Conservation (phyloP, 768 basidiomycete species). For the Plicaturopsis crispa region DNA sequence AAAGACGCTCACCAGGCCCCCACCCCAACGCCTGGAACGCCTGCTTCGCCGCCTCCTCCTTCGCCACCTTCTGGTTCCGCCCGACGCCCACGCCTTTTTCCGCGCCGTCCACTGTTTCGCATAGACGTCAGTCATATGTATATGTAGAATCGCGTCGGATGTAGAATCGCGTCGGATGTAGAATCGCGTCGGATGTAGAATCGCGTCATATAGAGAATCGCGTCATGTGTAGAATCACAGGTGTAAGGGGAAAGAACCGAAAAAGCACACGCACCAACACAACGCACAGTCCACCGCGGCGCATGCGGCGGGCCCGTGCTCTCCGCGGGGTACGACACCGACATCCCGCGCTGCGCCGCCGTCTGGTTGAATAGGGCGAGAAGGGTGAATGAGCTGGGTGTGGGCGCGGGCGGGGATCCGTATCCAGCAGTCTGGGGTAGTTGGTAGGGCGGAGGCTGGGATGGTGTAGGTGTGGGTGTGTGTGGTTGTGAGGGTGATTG, state of each 20-base stretch:
- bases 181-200: too few species aligned
- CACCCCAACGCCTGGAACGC: slow-evolving; percentile 50
- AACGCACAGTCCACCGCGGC: slow-evolving; percentile 57
- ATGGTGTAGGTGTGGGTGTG: background rate
- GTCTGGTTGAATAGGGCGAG: slow-evolving; percentile 71
- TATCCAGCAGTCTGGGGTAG: slow-evolving; percentile 8
- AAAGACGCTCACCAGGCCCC: slow-evolving; percentile 18
- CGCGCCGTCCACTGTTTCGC: slow-evolving; percentile 39
- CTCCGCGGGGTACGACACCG: slow-evolving; percentile 50
- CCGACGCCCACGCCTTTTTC: slow-evolving; percentile 43
- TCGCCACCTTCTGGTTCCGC: slow-evolving; percentile 58
- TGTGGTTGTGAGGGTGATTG: slow-evolving; percentile 8
- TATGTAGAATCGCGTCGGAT: too few species aligned
- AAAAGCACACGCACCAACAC: slow-evolving; percentile 48
- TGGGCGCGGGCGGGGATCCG: slow-evolving; percentile 41
- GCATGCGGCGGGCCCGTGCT: slow-evolving; percentile 65
- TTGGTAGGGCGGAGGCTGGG: slow-evolving; percentile 8
- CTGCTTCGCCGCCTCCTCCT: slow-evolving; percentile 58
- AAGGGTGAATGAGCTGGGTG: slow-evolving; percentile 57
- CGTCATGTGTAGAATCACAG: too few species aligned
- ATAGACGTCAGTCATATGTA: background rate
- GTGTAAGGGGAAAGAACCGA: background rate
- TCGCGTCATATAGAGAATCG: too few species aligned
- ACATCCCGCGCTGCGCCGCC: slow-evolving; percentile 56
- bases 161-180: too few species aligned